Evolutionary conservation across 805 yeast species (phyloP), one percentile per base, ranked within the genome.

Genomic region (Saccharomycopsis vini): DNA sequence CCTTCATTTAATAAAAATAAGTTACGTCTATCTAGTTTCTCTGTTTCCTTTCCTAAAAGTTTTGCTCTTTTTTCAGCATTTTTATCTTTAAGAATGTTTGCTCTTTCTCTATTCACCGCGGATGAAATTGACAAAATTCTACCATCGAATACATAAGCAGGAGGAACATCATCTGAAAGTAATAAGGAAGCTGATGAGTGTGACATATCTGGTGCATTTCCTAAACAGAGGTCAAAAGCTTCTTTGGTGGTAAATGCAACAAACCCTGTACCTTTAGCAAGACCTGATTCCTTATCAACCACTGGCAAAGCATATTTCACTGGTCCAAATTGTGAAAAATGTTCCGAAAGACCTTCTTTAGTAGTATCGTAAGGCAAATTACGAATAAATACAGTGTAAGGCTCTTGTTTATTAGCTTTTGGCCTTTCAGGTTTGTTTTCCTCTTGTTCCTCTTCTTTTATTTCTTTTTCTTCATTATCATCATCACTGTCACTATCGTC

Each of bases 311-410:
- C 98, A 59, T 88, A 92, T 54, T 82, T 81, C 19, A 92, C 87
- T 5, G 83, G 73, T 10, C 98, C 98, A 59, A 92, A 88, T 53
- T 77, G 73, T 46, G 64, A 62, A 56, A 92, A 92, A 60, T 90
- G 97, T 42, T 78, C 86, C 39, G 68, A 71, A 32, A 92, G 68
- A 1, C 80, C 62, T 44, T 89, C 97, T 39, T 73, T 73, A 29
- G 94, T 87, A 3, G 96, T 94, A 62, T 87, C 96, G 57, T 90
- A 92, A 1, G 98, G 97, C 29, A 92, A 77, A 57, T 92, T 92
- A 58, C 98, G 77, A 9, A 92, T 85, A 58, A 92, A 92, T 20
- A 92, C 62, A 4, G 95, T 80, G 51, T 56, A 82, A 4, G 73
- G 68, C 53, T 83, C 92, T 58, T 76, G 80, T 59, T 67, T 80